Base-by-base conservation (phyloP, 2,329 filamentous ascomycete species). In the Byssochlamys sp. region DNA sequence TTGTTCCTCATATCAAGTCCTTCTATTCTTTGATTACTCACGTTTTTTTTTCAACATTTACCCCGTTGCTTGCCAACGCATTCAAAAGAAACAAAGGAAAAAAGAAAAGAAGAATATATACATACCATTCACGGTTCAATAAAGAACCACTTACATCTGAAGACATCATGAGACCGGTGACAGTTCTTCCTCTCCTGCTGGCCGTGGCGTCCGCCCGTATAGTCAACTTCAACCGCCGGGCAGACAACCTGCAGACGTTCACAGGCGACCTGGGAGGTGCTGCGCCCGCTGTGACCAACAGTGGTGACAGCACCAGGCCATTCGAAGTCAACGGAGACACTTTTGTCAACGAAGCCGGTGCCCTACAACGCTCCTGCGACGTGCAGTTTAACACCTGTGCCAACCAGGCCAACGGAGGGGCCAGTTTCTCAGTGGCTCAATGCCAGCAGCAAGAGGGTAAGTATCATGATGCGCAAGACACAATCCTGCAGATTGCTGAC, bases 301-400 rank as follows among this genome's bases (percentile, higher is more conserved):
- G 77, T 4, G 78, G 80, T 50, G 71, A 81, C 65, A 59, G 70
- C 25, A 65, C 69, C 57, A 78, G 83, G 31, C 81, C 82, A 57
- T 85, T 85, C 70, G 62, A 69, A 25, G 81, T 84, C 58, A 80
- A 81, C 63, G 81, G 80, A 53, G 74, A 76, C 73, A 84, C 76
- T 39, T 87, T 88, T 67, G 79, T 80, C 45, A 80, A 80, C 67
- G 68, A 80, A 62, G 72, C 68, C 2, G 80, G 79, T 9, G 85
- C 85, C 24, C 71, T 80, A 48, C 79, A 85, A 70, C 77, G 85
- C 52, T 80, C 82, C 35, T 88, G 85, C 67, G 79, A 84, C 60
- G 79, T 85, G 58, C 83, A 87, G 73, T 81, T 84, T 73, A 86
- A 85, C 64, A 71, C 69, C 2, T 88, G 85, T 65, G 75, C 80